phyloP scores from a whole-genome alignment of 2,329 filamentous ascomycete genomes.

The Emydomyces testavorans region DNA sequence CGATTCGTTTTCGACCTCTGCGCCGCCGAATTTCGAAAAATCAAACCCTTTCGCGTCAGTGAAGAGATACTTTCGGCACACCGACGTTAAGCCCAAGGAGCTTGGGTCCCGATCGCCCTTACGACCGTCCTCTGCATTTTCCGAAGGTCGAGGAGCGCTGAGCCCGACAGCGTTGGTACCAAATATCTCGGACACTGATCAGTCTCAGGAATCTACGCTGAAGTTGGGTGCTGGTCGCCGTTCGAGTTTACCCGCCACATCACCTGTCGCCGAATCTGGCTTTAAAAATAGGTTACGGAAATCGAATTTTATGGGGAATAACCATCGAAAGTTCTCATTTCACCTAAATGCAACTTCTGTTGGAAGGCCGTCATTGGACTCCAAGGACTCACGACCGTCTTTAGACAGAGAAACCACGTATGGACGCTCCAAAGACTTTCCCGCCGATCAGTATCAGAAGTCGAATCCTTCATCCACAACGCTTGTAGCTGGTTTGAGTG shows the following conservation, averaged over 20 bases:
- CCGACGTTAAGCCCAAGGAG: slow-evolving; percentile 4
- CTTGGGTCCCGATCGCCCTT: neutral
- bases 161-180: neutral
- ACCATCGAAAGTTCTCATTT: neutral
- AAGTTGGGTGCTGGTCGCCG: neutral
- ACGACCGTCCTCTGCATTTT: slow-evolving; percentile 9
- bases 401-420: neutral
- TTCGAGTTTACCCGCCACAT: slow-evolving; percentile 9
- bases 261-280: neutral
- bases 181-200: neutral
- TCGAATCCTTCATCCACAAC: slow-evolving; percentile 3
- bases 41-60: slow-evolving; percentile 16
- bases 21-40: slow-evolving; percentile 6
- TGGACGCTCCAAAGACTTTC: neutral
- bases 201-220: neutral
- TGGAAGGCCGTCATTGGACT: slow-evolving; percentile 2
- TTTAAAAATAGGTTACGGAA: slow-evolving; percentile 4
- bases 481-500: neutral
- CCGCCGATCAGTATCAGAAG: slow-evolving; percentile 1
- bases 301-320: slow-evolving; percentile 7
- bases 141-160: neutral
- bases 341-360: neutral
- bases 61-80: slow-evolving; percentile 16
- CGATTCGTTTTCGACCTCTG: slow-evolving; percentile 2
- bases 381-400: neutral